Conservation (phyloP, 345 rosid species). For the Aquilaria yunnanensis region DNA sequence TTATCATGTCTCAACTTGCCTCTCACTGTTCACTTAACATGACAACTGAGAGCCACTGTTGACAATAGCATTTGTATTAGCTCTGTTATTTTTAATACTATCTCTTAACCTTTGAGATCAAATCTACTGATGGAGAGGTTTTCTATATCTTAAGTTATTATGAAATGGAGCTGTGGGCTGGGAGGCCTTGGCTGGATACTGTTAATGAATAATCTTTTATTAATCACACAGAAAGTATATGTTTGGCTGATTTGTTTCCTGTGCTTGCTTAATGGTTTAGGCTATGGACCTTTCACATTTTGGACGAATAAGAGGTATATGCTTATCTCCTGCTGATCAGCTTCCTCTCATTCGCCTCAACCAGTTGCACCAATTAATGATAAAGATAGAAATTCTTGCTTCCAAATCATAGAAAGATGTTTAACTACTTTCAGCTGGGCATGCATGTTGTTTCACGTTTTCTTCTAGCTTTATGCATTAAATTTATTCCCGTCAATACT, state of each 20-base stretch:
- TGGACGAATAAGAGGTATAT: slow-evolving; percentile 81
- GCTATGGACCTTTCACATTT: slow-evolving; percentile 76
- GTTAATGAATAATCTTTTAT: not conserved
- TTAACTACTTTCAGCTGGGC: not conserved
- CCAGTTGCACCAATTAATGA: no score
- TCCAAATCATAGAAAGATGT: no score
- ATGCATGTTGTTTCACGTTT: not conserved
- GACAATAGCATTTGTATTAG: no score
- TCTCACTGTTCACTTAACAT: no score
- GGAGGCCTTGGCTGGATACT: not conserved
- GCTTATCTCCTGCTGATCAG: not conserved
- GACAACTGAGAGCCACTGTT: no score
- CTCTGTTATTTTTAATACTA: no score
- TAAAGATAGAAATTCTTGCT: no score
- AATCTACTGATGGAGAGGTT: no score
- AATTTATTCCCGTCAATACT: no score
- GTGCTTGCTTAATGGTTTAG: slow-evolving; percentile 25
- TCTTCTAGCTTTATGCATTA: not conserved
- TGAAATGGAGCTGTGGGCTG: not conserved
- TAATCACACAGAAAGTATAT: not conserved
- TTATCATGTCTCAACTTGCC: no score
- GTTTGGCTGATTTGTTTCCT: not conserved
- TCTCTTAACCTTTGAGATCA: no score
- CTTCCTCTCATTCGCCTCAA: not conserved
- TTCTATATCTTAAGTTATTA: no score